Evolutionary conservation across 345 rosid genomes (phyloP).

Genomic region (Orychophragmus violaceus): DNA sequence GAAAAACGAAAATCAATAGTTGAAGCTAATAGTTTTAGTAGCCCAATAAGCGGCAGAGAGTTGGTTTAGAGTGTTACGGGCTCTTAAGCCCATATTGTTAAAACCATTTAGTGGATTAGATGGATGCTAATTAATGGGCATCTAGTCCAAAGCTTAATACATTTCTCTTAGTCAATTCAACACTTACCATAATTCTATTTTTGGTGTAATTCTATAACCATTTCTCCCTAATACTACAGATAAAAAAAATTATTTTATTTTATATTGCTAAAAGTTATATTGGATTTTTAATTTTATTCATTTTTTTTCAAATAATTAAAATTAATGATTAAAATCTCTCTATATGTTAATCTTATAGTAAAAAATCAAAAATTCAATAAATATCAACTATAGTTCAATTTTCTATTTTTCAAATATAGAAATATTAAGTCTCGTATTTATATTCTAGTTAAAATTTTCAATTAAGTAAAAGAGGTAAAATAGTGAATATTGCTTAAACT

Average conservation of each 20-base stretch:
- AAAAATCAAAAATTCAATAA: neutral
- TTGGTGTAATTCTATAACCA: neutral
- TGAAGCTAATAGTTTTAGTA: neutral
- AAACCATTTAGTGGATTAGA: neutral
- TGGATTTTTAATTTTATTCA: neutral
- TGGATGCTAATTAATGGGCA: neutral
- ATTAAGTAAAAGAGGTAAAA: neutral
- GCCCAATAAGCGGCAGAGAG: neutral
- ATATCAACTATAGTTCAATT: too few species aligned
- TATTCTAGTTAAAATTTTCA: neutral
- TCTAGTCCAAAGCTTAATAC: neutral
- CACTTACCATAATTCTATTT: neutral
- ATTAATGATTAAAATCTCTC: neutral
- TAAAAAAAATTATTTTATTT: too few species aligned
- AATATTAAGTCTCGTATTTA: too few species aligned
- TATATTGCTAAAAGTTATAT: too few species aligned
- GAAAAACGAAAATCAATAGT: neutral
- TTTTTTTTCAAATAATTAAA: neutral
- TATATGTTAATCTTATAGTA: neutral
- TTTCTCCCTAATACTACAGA: neutral
- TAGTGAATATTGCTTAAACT: neutral
- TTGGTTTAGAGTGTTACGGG: neutral
- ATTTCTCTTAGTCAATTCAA: neutral
- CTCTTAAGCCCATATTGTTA: constrained; percentile 9
- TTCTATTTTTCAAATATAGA: too few species aligned